A percentile compares a stretch with the other conserved stretches of the same genome.
Evolutionary conservation across 2,329 filamentous ascomycete genomes (phyloP).

Genomic region (Karstenula rhodostoma): DNA sequence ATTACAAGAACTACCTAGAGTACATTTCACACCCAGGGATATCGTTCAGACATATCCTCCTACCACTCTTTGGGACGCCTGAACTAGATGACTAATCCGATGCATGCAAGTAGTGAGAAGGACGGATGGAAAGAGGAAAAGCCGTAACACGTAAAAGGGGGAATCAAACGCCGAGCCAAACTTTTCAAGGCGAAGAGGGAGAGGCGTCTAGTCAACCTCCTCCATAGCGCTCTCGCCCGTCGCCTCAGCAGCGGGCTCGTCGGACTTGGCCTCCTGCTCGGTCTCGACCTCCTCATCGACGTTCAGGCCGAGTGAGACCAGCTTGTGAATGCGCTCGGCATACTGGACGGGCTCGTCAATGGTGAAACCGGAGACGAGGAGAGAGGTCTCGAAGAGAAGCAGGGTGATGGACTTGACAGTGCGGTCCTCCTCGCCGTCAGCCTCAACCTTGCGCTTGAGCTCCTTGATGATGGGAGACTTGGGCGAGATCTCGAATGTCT

Average conservation of each 20-base stretch:
- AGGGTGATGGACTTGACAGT: slow-evolving; percentile 99
- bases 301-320: slow-evolving; percentile 96
- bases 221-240: slow-evolving; percentile 96
- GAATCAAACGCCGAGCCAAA: slow-evolving; percentile 49
- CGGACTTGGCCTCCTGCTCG: slow-evolving; percentile 63
- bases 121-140: slow-evolving; percentile 36
- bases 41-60: slow-evolving; percentile 46
- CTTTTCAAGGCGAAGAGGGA: slow-evolving; percentile 43
- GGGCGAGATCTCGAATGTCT: slow-evolving; percentile 99
- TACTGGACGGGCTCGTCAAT: slow-evolving; percentile 98
- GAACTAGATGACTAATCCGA: slow-evolving; percentile 38
- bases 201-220: slow-evolving; percentile 86
- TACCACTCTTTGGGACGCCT: slow-evolving; percentile 47
- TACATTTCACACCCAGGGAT: slow-evolving; percentile 37
- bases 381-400: slow-evolving; percentile 97
- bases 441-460: slow-evolving; percentile 99
- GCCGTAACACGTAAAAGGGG: slow-evolving; percentile 49
- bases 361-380: slow-evolving; percentile 98
- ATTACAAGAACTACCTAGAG: slow-evolving; percentile 42
- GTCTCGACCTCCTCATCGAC: slow-evolving; percentile 92
- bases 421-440: slow-evolving; percentile 96
- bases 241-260: slow-evolving; percentile 68
- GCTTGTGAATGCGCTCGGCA: slow-evolving; percentile 99
- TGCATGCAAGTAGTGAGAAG: slow-evolving; percentile 43
- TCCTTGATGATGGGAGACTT: slow-evolving; percentile 98